These are phyloP conservation scores for Elongisporangium senticosum DNA, from an alignment of 352 stramenopile species.

Conservation along the genomic window DNA sequence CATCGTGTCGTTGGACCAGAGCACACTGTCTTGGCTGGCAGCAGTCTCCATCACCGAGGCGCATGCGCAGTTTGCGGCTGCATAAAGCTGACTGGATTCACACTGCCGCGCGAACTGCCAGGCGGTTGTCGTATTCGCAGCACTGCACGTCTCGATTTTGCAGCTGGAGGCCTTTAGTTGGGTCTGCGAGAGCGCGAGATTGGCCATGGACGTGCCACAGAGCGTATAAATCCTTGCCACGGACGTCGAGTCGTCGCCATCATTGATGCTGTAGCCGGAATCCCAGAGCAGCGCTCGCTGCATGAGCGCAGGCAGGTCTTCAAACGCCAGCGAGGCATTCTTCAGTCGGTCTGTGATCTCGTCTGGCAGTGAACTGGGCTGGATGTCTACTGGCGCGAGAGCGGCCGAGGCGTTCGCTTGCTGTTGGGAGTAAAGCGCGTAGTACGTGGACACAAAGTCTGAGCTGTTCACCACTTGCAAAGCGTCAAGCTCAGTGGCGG, in stretches of 20 bases:
- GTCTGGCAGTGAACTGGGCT: constrained; percentile 4
- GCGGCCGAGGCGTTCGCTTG: background rate
- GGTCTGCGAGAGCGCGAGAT: constrained; percentile 19
- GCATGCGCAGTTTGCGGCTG: background rate
- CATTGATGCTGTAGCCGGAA: constrained; percentile 16
- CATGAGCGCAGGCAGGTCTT: constrained; percentile 18
- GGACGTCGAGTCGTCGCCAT: background rate
- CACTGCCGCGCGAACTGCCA: background rate
- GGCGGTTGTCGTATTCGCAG: background rate
- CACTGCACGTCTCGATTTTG: background rate
- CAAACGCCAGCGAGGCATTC: constrained; percentile 12
- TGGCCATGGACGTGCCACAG: constrained; percentile 24
- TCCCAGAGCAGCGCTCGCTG: constrained; percentile 35
- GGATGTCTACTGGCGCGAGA: background rate
- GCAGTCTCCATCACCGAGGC: background rate
- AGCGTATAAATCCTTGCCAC: constrained; percentile 19
- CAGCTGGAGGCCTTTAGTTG: background rate
- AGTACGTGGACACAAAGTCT: background rate
- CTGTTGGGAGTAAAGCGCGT: background rate
- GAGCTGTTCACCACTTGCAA: background rate
- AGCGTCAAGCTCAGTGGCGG: background rate
- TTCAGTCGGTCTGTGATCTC: constrained; percentile 16
- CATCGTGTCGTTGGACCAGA: background rate
- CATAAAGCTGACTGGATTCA: background rate
- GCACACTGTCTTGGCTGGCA: background rate